These are phyloP conservation scores for Pelargonium fulgidum DNA, from an alignment of 441 rosid genomes.

Conservation along the genomic window DNA sequence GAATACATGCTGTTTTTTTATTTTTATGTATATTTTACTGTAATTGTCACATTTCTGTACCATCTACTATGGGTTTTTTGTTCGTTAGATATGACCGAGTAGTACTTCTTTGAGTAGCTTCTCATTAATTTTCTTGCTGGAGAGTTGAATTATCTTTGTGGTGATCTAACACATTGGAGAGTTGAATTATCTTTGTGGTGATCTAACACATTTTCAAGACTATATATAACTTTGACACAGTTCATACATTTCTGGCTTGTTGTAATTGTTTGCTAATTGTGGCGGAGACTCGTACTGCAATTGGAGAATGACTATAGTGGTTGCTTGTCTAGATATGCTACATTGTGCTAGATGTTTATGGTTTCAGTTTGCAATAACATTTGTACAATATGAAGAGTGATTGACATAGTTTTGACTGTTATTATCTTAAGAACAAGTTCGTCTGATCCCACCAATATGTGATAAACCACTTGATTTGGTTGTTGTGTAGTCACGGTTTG, in stretches of 20 bases:
- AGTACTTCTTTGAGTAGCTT: neutral
- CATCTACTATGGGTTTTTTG: neutral
- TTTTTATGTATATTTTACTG: neutral
- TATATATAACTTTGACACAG: neutral
- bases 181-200: slow-evolving; percentile 3
- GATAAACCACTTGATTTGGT: too few species aligned
- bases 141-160: slow-evolving; percentile 5
- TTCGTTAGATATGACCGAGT: neutral
- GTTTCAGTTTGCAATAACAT: too few species aligned
- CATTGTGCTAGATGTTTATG: neutral
- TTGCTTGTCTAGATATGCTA: neutral
- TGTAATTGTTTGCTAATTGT: neutral
- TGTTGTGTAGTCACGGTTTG: too few species aligned
- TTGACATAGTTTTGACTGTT: too few species aligned
- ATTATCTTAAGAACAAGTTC: too few species aligned
- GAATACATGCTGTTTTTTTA: neutral
- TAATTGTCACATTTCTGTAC: too few species aligned
- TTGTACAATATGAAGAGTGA: too few species aligned
- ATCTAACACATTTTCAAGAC: neutral
- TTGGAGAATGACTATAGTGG: neutral
- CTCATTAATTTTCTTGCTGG: neutral
- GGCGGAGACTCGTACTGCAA: neutral
- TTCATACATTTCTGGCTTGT: neutral
- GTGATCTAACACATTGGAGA: neutral
- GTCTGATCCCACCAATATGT: too few species aligned